phyloP scores from a whole-genome alignment of 441 rosid species.

The Theobroma grandiflorum region DNA sequence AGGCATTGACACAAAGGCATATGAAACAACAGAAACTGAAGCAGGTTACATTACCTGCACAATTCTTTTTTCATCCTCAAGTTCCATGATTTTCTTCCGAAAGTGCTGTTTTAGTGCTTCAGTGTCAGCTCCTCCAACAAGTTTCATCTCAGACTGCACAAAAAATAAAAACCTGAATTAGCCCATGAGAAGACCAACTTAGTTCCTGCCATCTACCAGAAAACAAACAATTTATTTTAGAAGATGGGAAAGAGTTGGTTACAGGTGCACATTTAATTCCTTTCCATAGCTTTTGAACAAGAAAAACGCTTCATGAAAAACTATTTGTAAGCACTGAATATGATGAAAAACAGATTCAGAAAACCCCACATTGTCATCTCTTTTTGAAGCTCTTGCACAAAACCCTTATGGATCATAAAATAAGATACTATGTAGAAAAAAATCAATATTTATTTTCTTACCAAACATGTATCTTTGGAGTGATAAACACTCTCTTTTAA shows the following conservation, averaged over 20 bases:
- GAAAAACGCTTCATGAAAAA: constrained; percentile 11
- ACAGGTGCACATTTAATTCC: neutral
- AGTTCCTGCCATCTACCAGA: constrained; percentile 8
- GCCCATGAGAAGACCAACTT: neutral
- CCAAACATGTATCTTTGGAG: constrained; percentile 17
- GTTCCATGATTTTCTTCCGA: constrained; percentile 71
- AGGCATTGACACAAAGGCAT: constrained; percentile 21
- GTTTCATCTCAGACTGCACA: constrained; percentile 71
- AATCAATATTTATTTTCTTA: neutral
- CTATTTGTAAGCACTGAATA: constrained; percentile 9
- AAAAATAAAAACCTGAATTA: constrained; percentile 22
- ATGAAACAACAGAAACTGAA: constrained; percentile 24
- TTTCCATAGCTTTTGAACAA: constrained; percentile 9
- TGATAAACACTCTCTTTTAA: constrained; percentile 11
- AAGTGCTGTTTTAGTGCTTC: constrained; percentile 69
- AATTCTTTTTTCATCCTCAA: constrained; percentile 70
- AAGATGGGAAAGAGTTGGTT: constrained; percentile 4
- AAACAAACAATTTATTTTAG: neutral
- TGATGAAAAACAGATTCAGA: neutral
- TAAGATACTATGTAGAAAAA: neutral
- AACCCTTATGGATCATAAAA: constrained; percentile 1
- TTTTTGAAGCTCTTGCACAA: neutral
- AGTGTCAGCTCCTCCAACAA: constrained; percentile 54
- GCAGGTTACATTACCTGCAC: constrained; percentile 55
- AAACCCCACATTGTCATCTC: neutral